Conservation (phyloP, 1,139 yeast species). For the Geotrichum macrosporum region DNA sequence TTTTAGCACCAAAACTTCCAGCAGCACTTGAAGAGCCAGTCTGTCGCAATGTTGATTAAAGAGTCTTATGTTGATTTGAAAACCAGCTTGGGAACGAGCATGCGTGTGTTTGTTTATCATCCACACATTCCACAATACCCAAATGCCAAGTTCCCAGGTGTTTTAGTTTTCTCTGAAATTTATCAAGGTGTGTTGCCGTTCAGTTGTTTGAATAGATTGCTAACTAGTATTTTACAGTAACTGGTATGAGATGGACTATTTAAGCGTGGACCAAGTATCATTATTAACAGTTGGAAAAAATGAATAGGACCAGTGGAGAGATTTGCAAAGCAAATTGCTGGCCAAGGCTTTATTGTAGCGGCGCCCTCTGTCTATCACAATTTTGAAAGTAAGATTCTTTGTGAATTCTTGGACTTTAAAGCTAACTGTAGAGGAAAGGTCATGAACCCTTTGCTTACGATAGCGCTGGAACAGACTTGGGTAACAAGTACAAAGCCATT, state of each 20-base stretch:
- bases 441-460: constrained; percentile 68
- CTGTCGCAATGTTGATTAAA: constrained; percentile 69
- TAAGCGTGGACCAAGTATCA: not conserved
- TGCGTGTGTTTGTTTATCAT: constrained; percentile 62
- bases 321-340: constrained; percentile 72
- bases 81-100: constrained; percentile 62
- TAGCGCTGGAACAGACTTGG: constrained; percentile 68
- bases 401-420: not conserved
- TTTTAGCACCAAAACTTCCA: too few relatives aligned
- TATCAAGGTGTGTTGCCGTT: constrained; percentile 61
- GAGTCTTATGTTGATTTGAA: constrained; percentile 62
- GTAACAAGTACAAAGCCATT: constrained; percentile 61
- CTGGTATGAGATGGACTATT: constrained; percentile 13
- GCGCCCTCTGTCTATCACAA: constrained; percentile 79
- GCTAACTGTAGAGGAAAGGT: constrained; percentile 28
- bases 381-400: constrained; percentile 43
- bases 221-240: not conserved
- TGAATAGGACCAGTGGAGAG: constrained; percentile 63
- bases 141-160: constrained; percentile 73
- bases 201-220: not conserved
- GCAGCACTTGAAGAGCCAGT: too few relatives aligned
- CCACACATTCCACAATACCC: constrained; percentile 72
- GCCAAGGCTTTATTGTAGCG: constrained; percentile 72
- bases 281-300: not conserved
- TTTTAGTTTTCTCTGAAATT: constrained; percentile 72